These are phyloP conservation scores for Leccinum variicolor DNA, from an alignment of 768 basidiomycete genomes.

Conservation along the genomic window DNA sequence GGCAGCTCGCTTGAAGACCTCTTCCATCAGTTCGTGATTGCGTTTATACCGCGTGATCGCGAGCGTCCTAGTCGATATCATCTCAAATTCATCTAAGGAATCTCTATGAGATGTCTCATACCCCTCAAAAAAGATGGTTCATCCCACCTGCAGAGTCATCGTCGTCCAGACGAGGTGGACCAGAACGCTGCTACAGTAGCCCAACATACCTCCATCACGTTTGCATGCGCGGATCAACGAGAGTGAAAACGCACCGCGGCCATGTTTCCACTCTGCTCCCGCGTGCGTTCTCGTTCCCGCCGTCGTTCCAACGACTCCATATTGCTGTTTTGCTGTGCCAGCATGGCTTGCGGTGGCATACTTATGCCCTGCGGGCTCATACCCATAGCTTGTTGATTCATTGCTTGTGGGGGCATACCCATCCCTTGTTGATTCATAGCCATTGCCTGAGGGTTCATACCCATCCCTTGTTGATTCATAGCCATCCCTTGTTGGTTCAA, in stretches of 20 bases:
- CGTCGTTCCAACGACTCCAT: slow-evolving; percentile 71
- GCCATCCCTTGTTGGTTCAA: slow-evolving; percentile 23
- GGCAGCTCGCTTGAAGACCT: slow-evolving; percentile 72
- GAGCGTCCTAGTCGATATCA: slow-evolving; percentile 68
- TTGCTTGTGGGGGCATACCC: slow-evolving; percentile 23
- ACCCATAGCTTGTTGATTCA: slow-evolving; percentile 22
- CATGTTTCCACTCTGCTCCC: slow-evolving; percentile 44
- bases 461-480: slow-evolving; percentile 23
- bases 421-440: slow-evolving; percentile 24
- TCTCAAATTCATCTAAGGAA: slow-evolving; percentile 58
- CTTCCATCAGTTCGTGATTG: slow-evolving; percentile 84
- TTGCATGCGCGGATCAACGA: background rate
- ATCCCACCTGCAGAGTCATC: slow-evolving; percentile 64
- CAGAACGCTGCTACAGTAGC: slow-evolving; percentile 27
- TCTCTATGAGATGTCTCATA: background rate
- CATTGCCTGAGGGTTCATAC: slow-evolving; percentile 24
- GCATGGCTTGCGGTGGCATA: slow-evolving; percentile 53
- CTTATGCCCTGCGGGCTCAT: slow-evolving; percentile 23
- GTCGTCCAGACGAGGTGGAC: slow-evolving; percentile 40
- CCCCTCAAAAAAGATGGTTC: background rate
- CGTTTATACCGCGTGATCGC: slow-evolving; percentile 71
- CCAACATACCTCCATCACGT: background rate
- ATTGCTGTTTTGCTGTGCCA: slow-evolving; percentile 67
- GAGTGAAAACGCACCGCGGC: slow-evolving; percentile 33
- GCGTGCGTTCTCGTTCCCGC: slow-evolving; percentile 54